Evolutionary conservation across 306 rosid species (phyloP).

Genomic region (Vicia villosa): DNA sequence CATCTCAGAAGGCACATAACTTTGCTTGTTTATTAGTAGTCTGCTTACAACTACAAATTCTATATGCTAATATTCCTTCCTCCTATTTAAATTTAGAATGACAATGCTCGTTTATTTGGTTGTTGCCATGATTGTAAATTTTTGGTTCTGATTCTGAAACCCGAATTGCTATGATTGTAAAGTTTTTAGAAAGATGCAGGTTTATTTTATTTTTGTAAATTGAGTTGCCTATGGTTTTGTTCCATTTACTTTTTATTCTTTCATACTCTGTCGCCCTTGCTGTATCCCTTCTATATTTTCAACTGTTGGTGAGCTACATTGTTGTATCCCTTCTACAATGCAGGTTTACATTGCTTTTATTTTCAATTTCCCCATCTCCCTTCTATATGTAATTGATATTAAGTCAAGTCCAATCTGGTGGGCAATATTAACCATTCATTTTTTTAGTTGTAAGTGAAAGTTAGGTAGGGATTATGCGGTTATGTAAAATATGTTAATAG

Average conservation of each 20-base stretch:
- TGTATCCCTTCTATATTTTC: neutral
- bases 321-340: too few relatives aligned
- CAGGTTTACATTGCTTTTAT: neutral
- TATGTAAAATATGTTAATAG: neutral
- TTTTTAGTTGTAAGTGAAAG: neutral
- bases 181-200: conserved; percentile 19
- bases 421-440: conserved; percentile 5
- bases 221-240: conserved; percentile 20
- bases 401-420: neutral
- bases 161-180: conserved; percentile 9
- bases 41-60: neutral
- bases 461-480: neutral
- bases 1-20: neutral
- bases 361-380: neutral
- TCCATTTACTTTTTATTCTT: neutral
- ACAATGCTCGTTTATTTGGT: neutral
- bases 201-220: neutral
- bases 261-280: neutral
- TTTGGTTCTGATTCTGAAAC: conserved; percentile 22
- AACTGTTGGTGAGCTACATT: conserved; percentile 7
- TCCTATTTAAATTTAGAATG: neutral
- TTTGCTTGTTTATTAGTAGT: neutral
- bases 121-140: neutral
- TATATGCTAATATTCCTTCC: neutral
- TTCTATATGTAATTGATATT: neutral